Conservation (phyloP, 2,329 filamentous ascomycete genomes). For the Diaporthe sp. region DNA sequence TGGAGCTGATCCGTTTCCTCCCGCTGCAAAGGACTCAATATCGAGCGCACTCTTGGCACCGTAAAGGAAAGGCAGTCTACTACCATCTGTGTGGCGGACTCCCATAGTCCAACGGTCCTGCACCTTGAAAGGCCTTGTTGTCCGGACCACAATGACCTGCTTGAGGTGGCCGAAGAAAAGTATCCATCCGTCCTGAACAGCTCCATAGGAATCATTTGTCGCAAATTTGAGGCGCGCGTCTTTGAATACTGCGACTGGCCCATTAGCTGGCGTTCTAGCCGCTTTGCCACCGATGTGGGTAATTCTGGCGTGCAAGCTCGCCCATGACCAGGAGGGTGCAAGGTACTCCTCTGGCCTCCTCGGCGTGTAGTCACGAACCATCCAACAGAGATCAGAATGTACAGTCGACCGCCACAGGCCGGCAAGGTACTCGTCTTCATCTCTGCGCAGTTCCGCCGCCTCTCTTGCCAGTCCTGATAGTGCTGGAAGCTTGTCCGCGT, state of each 20-base stretch:
- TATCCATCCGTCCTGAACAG: background rate
- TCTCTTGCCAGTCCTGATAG: background rate
- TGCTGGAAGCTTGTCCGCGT: background rate
- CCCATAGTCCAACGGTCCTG: background rate
- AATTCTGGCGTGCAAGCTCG: background rate
- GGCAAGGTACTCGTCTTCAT: background rate
- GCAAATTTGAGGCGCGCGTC: background rate
- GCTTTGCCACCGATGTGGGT: too few species aligned
- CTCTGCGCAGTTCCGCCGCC: background rate
- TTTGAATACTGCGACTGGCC: background rate
- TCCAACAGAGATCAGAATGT: background rate
- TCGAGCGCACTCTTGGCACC: background rate
- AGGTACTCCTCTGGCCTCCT: background rate
- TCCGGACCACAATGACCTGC: background rate
- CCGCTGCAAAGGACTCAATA: background rate
- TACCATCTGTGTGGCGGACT: background rate
- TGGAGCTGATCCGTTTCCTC: background rate
- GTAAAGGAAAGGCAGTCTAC: background rate
- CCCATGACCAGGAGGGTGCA: slow-evolving; percentile 20
- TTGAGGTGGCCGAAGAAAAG: background rate
- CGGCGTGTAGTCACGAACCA: rapidly evolving
- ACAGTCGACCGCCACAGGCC: background rate
- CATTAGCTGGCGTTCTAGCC: background rate
- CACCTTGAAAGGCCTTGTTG: background rate
- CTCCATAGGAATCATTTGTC: background rate